A percentile compares a stretch with the other conserved stretches of the same genome.
Conservation (phyloP, 2,329 filamentous ascomycete species). For the Ceratocystis colombiana region DNA sequence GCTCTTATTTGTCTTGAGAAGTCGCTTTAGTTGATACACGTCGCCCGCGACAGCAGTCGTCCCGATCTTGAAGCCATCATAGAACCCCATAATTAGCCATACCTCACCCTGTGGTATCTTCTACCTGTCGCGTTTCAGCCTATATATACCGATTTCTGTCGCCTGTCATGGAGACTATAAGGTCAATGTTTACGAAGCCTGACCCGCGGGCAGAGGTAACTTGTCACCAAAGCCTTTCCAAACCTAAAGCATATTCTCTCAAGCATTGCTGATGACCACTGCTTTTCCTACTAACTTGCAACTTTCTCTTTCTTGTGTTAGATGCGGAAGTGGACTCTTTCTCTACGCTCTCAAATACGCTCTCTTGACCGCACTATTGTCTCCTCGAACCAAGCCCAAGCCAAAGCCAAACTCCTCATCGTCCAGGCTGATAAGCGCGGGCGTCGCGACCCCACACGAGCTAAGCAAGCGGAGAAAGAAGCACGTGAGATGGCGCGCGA, state of each 20-base stretch:
- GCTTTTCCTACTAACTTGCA: not conserved
- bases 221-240: not conserved
- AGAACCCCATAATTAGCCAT: no score
- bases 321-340: slow-evolving; percentile 89
- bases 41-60: not conserved
- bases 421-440: slow-evolving; percentile 70
- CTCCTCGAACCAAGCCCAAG: slow-evolving; percentile 65
- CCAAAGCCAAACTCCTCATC: slow-evolving; percentile 77
- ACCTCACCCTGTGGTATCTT: not conserved
- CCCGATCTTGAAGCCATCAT: not conserved
- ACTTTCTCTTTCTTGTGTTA: slow-evolving; percentile 34
- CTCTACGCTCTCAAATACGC: slow-evolving; percentile 82
- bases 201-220: slow-evolving; percentile 83
- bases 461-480: slow-evolving; percentile 69
- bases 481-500: slow-evolving; percentile 82
- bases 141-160: slow-evolving; percentile 11
- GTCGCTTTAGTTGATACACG: not conserved
- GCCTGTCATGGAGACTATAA: slow-evolving; percentile 70
- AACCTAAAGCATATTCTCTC: not conserved
- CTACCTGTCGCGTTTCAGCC: not conserved
- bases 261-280: not conserved
- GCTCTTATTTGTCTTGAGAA: not conserved
- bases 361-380: slow-evolving; percentile 90
- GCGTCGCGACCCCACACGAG: slow-evolving; percentile 66
- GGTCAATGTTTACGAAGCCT: slow-evolving; percentile 77